Conservation (phyloP, 768 basidiomycete species). For the Termitomyces bulborhizus region DNA sequence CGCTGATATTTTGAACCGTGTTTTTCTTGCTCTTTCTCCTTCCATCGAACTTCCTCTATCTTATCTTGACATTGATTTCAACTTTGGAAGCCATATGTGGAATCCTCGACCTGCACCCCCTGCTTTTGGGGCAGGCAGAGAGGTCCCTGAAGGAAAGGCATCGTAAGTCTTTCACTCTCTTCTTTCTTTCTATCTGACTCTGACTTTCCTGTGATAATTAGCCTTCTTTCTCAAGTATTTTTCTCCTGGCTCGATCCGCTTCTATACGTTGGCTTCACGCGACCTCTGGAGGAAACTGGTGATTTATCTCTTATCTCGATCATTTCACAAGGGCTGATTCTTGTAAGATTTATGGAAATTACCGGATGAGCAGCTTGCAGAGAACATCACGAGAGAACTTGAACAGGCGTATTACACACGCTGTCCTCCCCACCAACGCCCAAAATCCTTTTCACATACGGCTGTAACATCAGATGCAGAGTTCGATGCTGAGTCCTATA, state of each 20-base stretch:
- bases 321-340: neutral
- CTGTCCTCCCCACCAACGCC: conserved; percentile 34
- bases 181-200: neutral
- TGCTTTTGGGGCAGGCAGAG: conserved; percentile 14
- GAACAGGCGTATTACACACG: conserved; percentile 37
- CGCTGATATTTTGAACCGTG: neutral
- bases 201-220: conserved; percentile 6
- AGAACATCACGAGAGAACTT: conserved; percentile 27
- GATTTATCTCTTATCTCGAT: neutral
- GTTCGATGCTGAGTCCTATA: neutral
- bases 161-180: conserved; percentile 6
- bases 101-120: conserved; percentile 16
- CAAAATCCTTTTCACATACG: conserved; percentile 10
- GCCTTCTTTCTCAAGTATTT: conserved; percentile 29
- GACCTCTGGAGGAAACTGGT: conserved; percentile 48
- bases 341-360: conserved; percentile 41
- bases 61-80: neutral
- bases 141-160: conserved; percentile 13
- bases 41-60: no score
- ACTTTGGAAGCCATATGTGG: conserved; percentile 6
- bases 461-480: neutral
- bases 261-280: conserved; percentile 40
- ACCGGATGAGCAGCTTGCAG: conserved; percentile 26
- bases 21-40: neutral
- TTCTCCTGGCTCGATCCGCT: conserved; percentile 45